A percentile compares a stretch with the other conserved stretches of the same genome.
Evolutionary conservation across 2,329 filamentous ascomycete species (phyloP).

Genomic region (Diaporthe longicolla): DNA sequence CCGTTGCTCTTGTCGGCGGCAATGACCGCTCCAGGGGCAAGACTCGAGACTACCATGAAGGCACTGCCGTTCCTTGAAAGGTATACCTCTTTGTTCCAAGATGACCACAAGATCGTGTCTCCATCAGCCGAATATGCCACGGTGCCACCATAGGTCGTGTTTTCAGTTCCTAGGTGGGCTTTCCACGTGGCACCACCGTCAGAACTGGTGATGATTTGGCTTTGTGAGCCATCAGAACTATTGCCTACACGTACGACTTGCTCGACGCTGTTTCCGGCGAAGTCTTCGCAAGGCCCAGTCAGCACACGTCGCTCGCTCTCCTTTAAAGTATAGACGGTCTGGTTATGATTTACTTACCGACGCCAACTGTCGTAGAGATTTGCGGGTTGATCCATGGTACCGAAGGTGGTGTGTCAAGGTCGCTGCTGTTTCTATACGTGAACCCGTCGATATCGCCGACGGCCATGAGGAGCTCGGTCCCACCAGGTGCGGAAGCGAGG

Average conservation of each 20-base stretch:
- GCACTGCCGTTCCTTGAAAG: slow-evolving; percentile 56
- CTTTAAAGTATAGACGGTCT: background rate
- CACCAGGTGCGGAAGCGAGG: slow-evolving; percentile 63
- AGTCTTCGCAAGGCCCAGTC: slow-evolving; percentile 51
- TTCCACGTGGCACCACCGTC: slow-evolving; percentile 67
- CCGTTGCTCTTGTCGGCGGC: slow-evolving; percentile 68
- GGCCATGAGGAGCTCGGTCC: slow-evolving; percentile 64
- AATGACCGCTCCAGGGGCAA: slow-evolving; percentile 61
- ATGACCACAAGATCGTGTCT: slow-evolving; percentile 64
- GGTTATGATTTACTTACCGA: slow-evolving; percentile 48
- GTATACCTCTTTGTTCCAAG: slow-evolving; percentile 56
- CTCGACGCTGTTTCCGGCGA: slow-evolving; percentile 59
- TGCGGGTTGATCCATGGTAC: slow-evolving; percentile 62
- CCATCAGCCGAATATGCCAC: slow-evolving; percentile 66
- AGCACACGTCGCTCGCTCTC: background rate
- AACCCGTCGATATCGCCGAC: slow-evolving; percentile 68
- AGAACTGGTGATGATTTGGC: slow-evolving; percentile 61
- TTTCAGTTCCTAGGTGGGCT: slow-evolving; percentile 56
- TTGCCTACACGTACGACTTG: slow-evolving; percentile 67
- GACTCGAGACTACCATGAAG: slow-evolving; percentile 60
- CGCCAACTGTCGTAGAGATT: slow-evolving; percentile 60
- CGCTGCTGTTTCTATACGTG: slow-evolving; percentile 55
- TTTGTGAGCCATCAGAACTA: slow-evolving; percentile 52
- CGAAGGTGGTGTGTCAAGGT: slow-evolving; percentile 58
- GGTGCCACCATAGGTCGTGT: slow-evolving; percentile 57